Evolutionary conservation across 331 rosid genomes (phyloP), one percentile per base, ranked within the genome.

Genomic region (Erythrophleum ivorense): DNA sequence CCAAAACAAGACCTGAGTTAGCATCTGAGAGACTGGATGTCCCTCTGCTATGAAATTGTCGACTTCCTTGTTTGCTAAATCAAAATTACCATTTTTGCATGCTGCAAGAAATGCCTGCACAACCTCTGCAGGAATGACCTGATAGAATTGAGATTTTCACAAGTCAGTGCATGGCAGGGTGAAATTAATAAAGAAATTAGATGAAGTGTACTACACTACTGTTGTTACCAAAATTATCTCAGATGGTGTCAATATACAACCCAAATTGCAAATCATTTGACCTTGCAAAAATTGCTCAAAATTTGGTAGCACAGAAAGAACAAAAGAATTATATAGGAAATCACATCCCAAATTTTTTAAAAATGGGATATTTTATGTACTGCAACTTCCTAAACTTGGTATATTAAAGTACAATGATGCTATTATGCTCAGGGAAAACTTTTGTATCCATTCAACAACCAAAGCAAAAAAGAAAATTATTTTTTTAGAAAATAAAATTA

Each of bases 11-110:
- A 91, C 97, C 97, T 92, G 95, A 21, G 87, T 88, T 76, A 95
- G 89, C 90, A 92, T 90, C 84, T 92, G 98, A 75, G 95, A 86
- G 81, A 85, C 97, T 1, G 98, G 97, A 82, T 95, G 92, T 77
- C 98, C 98, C 76, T 95, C 98, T 49, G 94, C 98, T 77, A 92
- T 89, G 77, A 87, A 89, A 84, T 90, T 88, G 76, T 88, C 86
- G 84, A 91, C 98, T 87, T 91, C 93, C 87, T 91, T 91, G 85
- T 95, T 90, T 48, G 97, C 97, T 57, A 78, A 82, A 85, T 92
- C 97, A 87, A 92, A 95, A 89, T 91, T 91, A 71, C 94, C 94
- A 83, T 95, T 87, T 80, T 74, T 88, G 85, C 97, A 90, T 31
- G 98, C 97, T 59, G 78, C 79, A 73, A 89, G 79, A 81, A 95